Evolutionary conservation across 768 basidiomycete species (phyloP), one percentile per base, ranked within the genome.

Genomic region (Boletus sp.): DNA sequence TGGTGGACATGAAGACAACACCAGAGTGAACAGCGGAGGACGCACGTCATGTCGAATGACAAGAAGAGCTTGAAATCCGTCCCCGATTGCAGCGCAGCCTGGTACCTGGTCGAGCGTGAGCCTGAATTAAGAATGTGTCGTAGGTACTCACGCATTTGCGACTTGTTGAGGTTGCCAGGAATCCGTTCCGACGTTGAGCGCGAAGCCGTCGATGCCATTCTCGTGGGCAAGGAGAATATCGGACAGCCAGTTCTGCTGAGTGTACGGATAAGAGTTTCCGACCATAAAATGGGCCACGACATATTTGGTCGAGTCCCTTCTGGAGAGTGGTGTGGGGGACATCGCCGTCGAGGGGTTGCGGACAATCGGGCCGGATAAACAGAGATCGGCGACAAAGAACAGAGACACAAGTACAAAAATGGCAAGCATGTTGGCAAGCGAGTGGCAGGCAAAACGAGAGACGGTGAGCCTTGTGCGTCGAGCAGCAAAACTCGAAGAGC

Each of bases 11-110:
- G 27, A 47, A 37, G 25, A 46, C 34, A 38, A 7, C 5, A 47
- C 35, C 2, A 38, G 30, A n/a, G 43, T 13, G 23, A 32, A 51
- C 5, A 38, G 41, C 4, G 37, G 46, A 25, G 46, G 23, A 78
- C 77, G 60, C 61, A 87, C 83, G 83, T 73, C 89, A 89, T 90
- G 63, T 92, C 90, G 46, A 91, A 80, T 14, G 86, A 89, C 55
- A 91, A 62, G 71, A 90, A 90, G 47, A 92, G 72, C 65, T 87
- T 84, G 75, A 90, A 90, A 47, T 74, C 73, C 10, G 79, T 72
- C 17, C 75, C 77, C 25, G 77, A 77, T 46, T 78, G 72, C 17
- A 64, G 64, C 4, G 86, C 85, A 32, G 85, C 83, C 41, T 75
- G 64, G 64, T 82, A 89, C 14, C 83, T 80, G 63, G 53, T 35